Conservation (phyloP, 306 rosid species). For the Castanopsis chinensis region DNA sequence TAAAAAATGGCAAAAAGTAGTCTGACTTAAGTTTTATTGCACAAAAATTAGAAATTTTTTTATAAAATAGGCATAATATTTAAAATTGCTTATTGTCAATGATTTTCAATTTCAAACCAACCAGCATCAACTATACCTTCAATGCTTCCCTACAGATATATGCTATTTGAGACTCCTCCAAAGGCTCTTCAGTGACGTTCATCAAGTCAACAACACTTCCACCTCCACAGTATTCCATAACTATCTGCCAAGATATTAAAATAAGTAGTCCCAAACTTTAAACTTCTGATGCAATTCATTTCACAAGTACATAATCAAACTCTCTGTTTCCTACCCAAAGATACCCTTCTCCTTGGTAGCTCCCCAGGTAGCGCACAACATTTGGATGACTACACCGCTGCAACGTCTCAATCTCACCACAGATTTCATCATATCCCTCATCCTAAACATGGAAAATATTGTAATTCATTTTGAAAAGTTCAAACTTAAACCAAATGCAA, state of each 20-base stretch:
- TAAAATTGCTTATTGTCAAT: neutral
- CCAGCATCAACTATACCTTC: constrained; percentile 51
- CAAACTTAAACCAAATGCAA: constrained; percentile 18
- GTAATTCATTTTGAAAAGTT: constrained; percentile 14
- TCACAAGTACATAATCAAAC: neutral
- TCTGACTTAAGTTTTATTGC: neutral
- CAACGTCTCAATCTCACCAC: constrained; percentile 98
- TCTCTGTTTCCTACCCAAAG: constrained; percentile 75
- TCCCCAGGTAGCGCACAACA: constrained; percentile 96
- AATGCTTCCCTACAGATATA: constrained; percentile 90
- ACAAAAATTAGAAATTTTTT: neutral
- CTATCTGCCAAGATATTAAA: constrained; percentile 73
- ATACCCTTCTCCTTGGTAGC: constrained; percentile 99
- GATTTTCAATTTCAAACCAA: neutral
- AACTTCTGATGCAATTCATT: constrained; percentile 12
- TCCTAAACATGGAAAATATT: constrained; percentile 51
- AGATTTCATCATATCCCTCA: constrained; percentile 98
- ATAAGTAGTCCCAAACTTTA: constrained; percentile 31
- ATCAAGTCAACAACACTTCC: constrained; percentile 97
- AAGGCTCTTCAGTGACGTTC: constrained; percentile 75
- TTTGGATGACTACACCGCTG: constrained; percentile 98
- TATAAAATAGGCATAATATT: neutral
- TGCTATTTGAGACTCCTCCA: constrained; percentile 96
- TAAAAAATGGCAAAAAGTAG: neutral
- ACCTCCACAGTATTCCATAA: constrained; percentile 99